These are phyloP conservation scores for Sarocladium kiliense DNA, from an alignment of 2,329 filamentous ascomycete genomes.

Conservation along the genomic window DNA sequence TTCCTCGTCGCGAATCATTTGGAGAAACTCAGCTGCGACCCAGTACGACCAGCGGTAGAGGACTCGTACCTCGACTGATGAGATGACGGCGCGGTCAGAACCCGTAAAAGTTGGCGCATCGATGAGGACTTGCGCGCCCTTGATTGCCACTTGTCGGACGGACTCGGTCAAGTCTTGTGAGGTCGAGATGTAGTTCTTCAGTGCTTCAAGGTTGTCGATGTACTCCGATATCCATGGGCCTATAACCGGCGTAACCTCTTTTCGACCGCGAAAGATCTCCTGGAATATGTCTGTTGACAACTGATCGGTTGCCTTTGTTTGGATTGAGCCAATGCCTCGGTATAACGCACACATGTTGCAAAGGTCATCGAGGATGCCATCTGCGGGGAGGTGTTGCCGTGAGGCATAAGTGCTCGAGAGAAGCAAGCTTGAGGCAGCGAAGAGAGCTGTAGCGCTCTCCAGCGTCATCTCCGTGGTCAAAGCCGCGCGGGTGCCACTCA, in stretches of 20 bases:
- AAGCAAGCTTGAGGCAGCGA: slow-evolving; percentile 1
- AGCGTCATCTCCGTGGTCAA: background rate
- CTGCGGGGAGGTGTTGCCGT: background rate
- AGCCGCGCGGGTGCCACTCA: background rate
- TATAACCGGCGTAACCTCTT: background rate
- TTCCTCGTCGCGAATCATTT: background rate
- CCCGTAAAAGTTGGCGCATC: background rate
- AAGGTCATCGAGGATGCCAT: background rate
- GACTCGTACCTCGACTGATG: background rate
- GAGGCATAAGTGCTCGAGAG: background rate
- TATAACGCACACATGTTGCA: background rate
- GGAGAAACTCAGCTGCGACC: background rate
- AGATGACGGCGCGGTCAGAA: background rate
- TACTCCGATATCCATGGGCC: background rate
- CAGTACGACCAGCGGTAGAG: slow-evolving; percentile 5
- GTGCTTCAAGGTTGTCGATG: background rate
- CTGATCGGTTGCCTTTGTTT: background rate
- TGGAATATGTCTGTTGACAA: background rate
- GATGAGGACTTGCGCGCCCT: background rate
- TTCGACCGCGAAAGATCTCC: background rate
- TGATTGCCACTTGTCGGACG: background rate
- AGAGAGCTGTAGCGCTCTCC: background rate
- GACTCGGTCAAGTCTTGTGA: background rate
- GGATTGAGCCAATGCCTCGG: background rate
- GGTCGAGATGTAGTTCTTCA: background rate